A percentile compares a stretch with the other conserved stretches of the same genome.
phyloP scores from a whole-genome alignment of 192 early-diverging fungal species.

The Coemansia sp. region DNA sequence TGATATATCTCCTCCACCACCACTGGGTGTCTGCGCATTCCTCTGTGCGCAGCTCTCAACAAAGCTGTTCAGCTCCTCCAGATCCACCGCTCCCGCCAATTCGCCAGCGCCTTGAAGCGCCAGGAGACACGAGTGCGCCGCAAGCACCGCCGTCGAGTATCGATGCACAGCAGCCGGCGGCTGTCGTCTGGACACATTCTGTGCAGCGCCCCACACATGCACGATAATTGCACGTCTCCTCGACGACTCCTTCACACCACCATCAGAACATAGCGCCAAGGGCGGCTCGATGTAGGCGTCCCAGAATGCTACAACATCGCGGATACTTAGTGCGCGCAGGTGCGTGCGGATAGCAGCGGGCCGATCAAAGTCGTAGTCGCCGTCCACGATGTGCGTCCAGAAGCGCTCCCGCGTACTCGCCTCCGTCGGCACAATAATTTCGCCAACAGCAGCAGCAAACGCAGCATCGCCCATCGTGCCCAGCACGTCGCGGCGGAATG shows the following conservation, averaged over 20 bases:
- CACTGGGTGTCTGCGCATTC: background rate
- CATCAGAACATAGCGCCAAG: too few relatives aligned
- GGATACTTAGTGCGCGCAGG: slow-evolving; percentile 12
- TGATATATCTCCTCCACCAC: background rate
- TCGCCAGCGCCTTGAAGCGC: background rate
- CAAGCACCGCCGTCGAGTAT: slow-evolving; percentile 7
- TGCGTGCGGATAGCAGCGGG: background rate
- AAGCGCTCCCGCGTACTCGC: slow-evolving; percentile 60
- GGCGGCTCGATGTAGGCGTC: slow-evolving; percentile 21
- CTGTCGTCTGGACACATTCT: background rate
- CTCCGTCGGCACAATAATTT: slow-evolving; percentile 43
- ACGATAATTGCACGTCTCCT: slow-evolving; percentile 12
- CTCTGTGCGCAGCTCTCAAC: background rate
- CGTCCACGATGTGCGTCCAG: slow-evolving; percentile 64
- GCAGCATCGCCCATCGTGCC: slow-evolving; percentile 59
- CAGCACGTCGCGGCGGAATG: slow-evolving; percentile 45
- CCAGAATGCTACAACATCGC: slow-evolving; percentile 34
- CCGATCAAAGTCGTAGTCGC: slow-evolving; percentile 77
- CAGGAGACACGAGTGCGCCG: slow-evolving; percentile 13
- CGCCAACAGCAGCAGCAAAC: slow-evolving; percentile 53
- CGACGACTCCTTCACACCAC: background rate
- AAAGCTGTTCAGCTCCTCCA: background rate
- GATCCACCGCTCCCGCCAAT: background rate
- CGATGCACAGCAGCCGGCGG: background rate
- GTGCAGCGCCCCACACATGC: slow-evolving; percentile 16